phyloP scores from a whole-genome alignment of 495 filamentous ascomycete genomes.

The Aspergillus olivimuriae region DNA sequence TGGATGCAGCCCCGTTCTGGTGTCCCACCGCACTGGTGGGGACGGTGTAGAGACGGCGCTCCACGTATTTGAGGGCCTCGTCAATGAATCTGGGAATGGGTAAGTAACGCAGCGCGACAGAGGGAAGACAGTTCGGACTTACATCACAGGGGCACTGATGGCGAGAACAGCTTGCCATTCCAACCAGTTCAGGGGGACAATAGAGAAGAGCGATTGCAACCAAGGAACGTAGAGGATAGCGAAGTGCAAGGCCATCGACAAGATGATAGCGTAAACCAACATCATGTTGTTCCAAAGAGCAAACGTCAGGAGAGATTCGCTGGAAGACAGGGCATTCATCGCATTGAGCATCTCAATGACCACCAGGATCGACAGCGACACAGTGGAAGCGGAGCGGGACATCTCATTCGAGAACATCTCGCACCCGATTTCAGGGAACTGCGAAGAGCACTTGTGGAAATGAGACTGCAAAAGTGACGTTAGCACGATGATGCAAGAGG shows the following conservation, averaged over 20 bases:
- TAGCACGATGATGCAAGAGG: slow-evolving; percentile 3
- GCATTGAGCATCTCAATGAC: slow-evolving; percentile 99
- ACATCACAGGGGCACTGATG: slow-evolving; percentile 93
- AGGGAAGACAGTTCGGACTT: slow-evolving; percentile 39
- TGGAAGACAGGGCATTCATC: slow-evolving; percentile 96
- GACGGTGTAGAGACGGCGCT: slow-evolving; percentile 54
- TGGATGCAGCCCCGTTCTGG: slow-evolving; percentile 30
- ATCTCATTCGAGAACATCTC: slow-evolving; percentile 88
- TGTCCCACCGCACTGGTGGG: slow-evolving; percentile 8
- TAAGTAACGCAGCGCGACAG: slow-evolving; percentile 10
- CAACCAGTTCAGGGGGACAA: slow-evolving; percentile 76
- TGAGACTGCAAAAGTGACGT: slow-evolving; percentile 51
- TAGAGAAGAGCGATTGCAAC: slow-evolving; percentile 83
- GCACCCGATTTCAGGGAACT: slow-evolving; percentile 90
- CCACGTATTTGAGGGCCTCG: slow-evolving; percentile 76
- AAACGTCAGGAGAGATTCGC: slow-evolving; percentile 88
- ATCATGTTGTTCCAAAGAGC: slow-evolving; percentile 96
- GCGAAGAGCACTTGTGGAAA: slow-evolving; percentile 84
- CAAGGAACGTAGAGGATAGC: slow-evolving; percentile 87
- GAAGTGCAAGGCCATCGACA: slow-evolving; percentile 98
- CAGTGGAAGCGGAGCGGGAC: slow-evolving; percentile 88
- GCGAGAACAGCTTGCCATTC: slow-evolving; percentile 92
- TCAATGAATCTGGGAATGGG: slow-evolving; percentile 66
- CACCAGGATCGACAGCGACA: slow-evolving; percentile 86
- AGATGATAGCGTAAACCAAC: slow-evolving; percentile 84